phyloP scores from a whole-genome alignment of 345 rosid species.

The Linum trigynum region DNA sequence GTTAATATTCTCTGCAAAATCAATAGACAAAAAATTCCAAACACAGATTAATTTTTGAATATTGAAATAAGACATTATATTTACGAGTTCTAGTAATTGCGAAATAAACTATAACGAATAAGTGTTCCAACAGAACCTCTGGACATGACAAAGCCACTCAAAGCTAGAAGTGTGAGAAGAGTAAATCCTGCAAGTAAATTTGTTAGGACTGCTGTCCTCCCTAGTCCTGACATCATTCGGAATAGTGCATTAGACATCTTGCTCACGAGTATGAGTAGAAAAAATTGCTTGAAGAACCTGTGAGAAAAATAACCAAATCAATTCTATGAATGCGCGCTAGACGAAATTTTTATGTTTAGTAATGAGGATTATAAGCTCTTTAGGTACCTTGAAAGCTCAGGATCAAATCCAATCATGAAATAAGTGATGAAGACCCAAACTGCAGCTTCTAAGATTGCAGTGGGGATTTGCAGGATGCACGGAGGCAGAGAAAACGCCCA shows the following conservation, averaged over 20 bases:
- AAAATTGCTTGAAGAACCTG: constrained; percentile 3
- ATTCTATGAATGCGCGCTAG: background rate
- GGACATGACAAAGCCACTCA: constrained; percentile 4
- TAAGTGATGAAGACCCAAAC: constrained; percentile 5
- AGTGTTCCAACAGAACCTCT: background rate
- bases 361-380: background rate
- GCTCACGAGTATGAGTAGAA: background rate
- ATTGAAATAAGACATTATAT: background rate
- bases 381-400: background rate
- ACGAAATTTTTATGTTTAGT: background rate
- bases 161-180: background rate
- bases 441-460: background rate
- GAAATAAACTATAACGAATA: background rate
- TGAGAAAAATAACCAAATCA: background rate
- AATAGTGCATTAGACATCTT: background rate
- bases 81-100: background rate
- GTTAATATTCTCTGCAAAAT: background rate
- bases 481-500: constrained; percentile 7
- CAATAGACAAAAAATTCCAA: background rate
- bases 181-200: background rate
- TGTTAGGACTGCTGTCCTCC: background rate
- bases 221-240: background rate
- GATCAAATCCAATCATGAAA: background rate
- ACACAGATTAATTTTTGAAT: background rate
- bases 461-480: background rate